A percentile compares a stretch with the other conserved stretches of the same genome.
These are phyloP conservation scores for Phyllosticta citriasiana DNA, from an alignment of 2,329 filamentous ascomycete species.

Conservation along the genomic window DNA sequence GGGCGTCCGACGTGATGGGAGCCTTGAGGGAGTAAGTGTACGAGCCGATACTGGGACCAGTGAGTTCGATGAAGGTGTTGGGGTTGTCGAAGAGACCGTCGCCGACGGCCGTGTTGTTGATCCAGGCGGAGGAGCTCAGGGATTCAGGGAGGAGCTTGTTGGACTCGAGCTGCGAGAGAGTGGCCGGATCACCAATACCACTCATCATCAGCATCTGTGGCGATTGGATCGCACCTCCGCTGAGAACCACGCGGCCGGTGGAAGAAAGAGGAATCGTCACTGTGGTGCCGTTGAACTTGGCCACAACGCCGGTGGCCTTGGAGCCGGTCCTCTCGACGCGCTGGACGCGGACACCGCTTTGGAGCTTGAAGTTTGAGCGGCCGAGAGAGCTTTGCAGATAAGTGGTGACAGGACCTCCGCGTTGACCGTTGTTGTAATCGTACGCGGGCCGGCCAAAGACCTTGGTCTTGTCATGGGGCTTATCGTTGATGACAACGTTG, in stretches of 20 bases:
- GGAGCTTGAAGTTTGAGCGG: constrained; percentile 19
- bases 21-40: constrained; percentile 39
- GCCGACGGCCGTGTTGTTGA: constrained; percentile 41
- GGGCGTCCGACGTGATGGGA: constrained; percentile 32
- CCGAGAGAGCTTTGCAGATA: constrained; percentile 42
- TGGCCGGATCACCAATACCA: constrained; percentile 24
- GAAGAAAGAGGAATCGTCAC: constrained; percentile 21
- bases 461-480: constrained; percentile 35
- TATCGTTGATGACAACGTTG: constrained; percentile 39
- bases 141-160: constrained; percentile 26
- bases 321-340: constrained; percentile 33
- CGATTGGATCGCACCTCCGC: constrained; percentile 23
- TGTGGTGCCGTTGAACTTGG: constrained; percentile 23
- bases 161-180: constrained; percentile 20
- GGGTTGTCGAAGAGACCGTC: constrained; percentile 46
- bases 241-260: constrained; percentile 27
- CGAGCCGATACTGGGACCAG: constrained; percentile 33
- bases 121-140: constrained; percentile 32
- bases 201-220: constrained; percentile 29
- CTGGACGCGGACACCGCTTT: constrained; percentile 35
- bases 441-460: constrained; percentile 42
- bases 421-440: constrained; percentile 40
- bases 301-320: constrained; percentile 35
- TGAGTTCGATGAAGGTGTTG: constrained; percentile 44
- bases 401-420: constrained; percentile 40